Evolutionary conservation across 805 yeast genomes (phyloP).

Genomic region (Lipomyces chichibuensis): DNA sequence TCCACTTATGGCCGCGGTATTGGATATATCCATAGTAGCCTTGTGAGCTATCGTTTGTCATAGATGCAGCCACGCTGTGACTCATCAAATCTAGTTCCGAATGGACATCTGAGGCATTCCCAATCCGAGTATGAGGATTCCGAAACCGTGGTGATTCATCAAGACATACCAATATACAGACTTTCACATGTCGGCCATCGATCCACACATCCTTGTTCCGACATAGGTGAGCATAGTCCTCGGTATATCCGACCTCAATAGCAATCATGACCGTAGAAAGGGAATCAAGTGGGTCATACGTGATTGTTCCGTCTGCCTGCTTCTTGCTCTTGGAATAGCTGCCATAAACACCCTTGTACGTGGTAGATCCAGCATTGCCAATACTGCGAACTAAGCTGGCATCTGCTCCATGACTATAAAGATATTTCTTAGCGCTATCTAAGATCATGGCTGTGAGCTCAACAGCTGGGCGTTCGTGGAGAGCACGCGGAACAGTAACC

Average conservation of each 20-base stretch:
- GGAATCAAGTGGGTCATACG: not conserved
- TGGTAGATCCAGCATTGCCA: not conserved
- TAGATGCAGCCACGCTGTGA: not conserved
- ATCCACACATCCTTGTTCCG: not conserved
- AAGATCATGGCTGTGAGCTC: not conserved
- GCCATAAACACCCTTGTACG: not conserved
- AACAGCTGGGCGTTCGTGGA: not conserved
- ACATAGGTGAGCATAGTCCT: not conserved
- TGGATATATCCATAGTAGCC: not conserved
- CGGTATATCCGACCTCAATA: not conserved
- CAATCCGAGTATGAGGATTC: not conserved
- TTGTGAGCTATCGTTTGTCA: not conserved
- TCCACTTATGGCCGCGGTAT: not conserved
- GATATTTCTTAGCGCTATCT: not conserved
- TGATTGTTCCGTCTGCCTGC: not conserved
- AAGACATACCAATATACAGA: not conserved
- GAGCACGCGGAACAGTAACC: not conserved
- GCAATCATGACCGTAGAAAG: not conserved
- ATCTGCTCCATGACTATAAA: not conserved
- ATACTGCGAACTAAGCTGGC: not conserved
- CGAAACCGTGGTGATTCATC: not conserved
- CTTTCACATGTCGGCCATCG: not conserved
- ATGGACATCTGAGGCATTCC: not conserved
- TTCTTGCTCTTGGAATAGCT: not conserved
- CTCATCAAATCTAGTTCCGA: not conserved